Base-by-base conservation (phyloP, 192 early-diverging fungal species). In the Chytriomyces sp. region DNA sequence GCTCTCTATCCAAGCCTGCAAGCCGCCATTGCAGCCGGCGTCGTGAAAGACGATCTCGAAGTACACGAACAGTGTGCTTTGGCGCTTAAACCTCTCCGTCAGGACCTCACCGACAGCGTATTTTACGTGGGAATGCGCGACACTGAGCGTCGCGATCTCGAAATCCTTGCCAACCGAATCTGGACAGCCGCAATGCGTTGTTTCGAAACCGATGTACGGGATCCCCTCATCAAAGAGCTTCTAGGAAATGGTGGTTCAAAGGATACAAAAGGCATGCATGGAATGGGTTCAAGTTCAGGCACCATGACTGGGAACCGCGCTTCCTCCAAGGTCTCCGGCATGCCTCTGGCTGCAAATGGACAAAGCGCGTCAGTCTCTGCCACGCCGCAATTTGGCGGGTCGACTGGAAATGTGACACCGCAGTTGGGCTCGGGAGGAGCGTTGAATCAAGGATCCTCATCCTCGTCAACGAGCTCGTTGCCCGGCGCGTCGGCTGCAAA, bases 121-220 rank as follows among this genome's bases (percentile, higher is more conserved):
- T 75, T 75, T 50, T 64, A 66, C 46, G 13, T 45, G 2, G 64
- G 73, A 7, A 66, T 66, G 62, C 16, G 49, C n/a, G 28, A 9
- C 16, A 10, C 8, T 9, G 73, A 75, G 24, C 13, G 20, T 0
- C 57, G 61, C 7, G 47, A 46, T 8, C 48, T 75, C 18, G 73
- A 75, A 43, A 47, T 20, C 13, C 43, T 75, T 49, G 73, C 73
- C n/a, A 75, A 75, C 46, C 60, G 49, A 4, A 43, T 75, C 7
- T 75, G 73, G 73, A 35, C 48, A 16, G 62, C 64, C 5, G 61
- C 18, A 11, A 75, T 75, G 46, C 35, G 48, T 0, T 8, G 20
- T 6, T 75, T 75, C 35, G 73, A 75, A 7, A 7, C n/a, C 8
- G 73, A 75, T 1, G 73, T 75, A n/a, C n/a, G 46, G 23, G 60